These are phyloP conservation scores for Stellera chamaejasme DNA, from an alignment of 345 rosid species.

Conservation along the genomic window DNA sequence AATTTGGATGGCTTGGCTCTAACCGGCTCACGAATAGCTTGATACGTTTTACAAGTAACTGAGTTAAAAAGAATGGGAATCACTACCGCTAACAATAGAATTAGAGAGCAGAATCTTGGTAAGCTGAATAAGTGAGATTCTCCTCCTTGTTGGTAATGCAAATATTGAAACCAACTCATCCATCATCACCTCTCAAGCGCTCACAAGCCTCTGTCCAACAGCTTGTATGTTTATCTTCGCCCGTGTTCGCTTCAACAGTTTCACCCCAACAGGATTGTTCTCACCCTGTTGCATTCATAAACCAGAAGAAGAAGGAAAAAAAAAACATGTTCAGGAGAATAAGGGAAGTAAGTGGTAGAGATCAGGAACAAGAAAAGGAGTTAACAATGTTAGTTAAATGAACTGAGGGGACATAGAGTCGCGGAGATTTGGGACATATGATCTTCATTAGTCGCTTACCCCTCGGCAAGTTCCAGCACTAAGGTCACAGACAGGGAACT, in stretches of 20 bases:
- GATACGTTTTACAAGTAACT: too few relatives aligned
- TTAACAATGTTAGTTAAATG: background rate
- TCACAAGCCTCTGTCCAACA: constrained; percentile 10
- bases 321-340: too few relatives aligned
- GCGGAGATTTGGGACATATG: background rate
- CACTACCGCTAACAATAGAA: too few relatives aligned
- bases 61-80: too few relatives aligned
- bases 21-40: too few relatives aligned
- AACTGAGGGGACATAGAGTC: background rate
- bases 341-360: background rate
- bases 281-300: constrained; percentile 37
- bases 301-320: background rate
- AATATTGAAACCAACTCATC: background rate
- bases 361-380: background rate
- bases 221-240: constrained; percentile 31
- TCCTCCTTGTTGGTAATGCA: background rate
- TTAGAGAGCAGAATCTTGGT: too few relatives aligned
- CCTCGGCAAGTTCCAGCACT: constrained; percentile 53
- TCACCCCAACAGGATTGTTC: constrained; percentile 46
- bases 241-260: constrained; percentile 40
- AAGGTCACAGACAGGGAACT: constrained; percentile 67
- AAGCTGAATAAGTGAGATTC: too few relatives aligned
- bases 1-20: too few relatives aligned
- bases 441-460: constrained; percentile 29
- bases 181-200: constrained; percentile 12